Evolutionary conservation across 495 filamentous ascomycete species (phyloP), one percentile per base, ranked within the genome.

Genomic region (Aspergillus ostianus): DNA sequence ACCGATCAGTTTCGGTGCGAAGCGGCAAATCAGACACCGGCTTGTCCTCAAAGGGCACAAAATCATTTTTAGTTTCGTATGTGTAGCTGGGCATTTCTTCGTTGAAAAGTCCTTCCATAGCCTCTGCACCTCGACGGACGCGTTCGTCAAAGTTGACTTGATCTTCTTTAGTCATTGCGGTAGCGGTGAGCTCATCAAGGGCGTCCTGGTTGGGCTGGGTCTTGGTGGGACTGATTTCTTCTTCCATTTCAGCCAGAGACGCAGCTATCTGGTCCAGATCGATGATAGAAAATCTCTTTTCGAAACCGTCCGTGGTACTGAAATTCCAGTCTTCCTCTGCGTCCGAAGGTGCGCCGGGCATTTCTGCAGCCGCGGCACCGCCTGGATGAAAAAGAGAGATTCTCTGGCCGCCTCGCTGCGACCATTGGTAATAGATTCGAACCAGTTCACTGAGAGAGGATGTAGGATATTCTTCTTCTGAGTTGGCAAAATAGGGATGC

Each of bases 271-370:
- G 67, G 55, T 80, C 75, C 15, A 81, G 62, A 52, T 81, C 76
- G 46, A 80, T 74, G 36, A 78, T 76, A 3, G 77, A 79, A 47
- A 79, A 80, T 44, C 77, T 65, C 57, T 85, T 81, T 66, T 95
- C 88, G 68, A 96, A 96, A 10, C 86, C 89, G 56, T 90, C 87
- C 0, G 91, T 94, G 0, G 89, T 92, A 67, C 89, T 92, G 66
- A 97, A 97, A 64, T 93, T 96, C 91, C 94, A 97, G 63, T 93
- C 89, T 59, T 92, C 88, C 2, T 73, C 71, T 1, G 69, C 55
- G 9, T 73, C 63, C 44, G 83, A 78, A 18, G 82, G 77, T 67
- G 66, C 49, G 65, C 68, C 65, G 51, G 77, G 71, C 41, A 78
- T 66, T 47, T 83, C 77, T 21, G 85, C 82, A 26, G 85, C 86